Evolutionary conservation across 2,329 filamentous ascomycete genomes (phyloP).

Genomic region (Verticillium klebahnii): DNA sequence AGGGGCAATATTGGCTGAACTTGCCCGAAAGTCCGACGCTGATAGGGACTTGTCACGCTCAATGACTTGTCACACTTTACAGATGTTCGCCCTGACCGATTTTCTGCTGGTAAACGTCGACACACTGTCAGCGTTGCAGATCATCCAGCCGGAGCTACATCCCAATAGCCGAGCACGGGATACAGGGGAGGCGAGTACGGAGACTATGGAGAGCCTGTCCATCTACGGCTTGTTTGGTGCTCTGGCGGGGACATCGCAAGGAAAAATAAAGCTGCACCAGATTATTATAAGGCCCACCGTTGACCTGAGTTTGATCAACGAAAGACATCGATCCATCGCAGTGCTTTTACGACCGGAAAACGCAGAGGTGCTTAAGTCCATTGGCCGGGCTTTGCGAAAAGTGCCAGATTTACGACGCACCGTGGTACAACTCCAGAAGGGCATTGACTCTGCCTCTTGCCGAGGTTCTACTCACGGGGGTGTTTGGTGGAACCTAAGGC

Average conservation of each 20-base stretch:
- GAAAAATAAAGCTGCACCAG: constrained; percentile 67
- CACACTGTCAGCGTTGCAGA: constrained; percentile 76
- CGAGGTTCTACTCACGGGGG: constrained; percentile 54
- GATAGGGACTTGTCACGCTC: background rate
- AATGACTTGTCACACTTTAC: constrained; percentile 31
- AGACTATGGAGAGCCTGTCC: constrained; percentile 75
- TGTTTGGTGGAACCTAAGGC: constrained; percentile 66
- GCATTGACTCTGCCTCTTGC: constrained; percentile 53
- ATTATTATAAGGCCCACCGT: constrained; percentile 76
- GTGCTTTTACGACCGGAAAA: constrained; percentile 68
- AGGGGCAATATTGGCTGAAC: constrained; percentile 77
- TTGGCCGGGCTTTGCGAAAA: constrained; percentile 60
- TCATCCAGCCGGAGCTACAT: constrained; percentile 77
- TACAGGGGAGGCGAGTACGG: constrained; percentile 53
- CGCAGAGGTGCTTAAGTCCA: constrained; percentile 42
- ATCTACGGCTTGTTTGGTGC: constrained; percentile 78
- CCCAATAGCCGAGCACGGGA: constrained; percentile 77
- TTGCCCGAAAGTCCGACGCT: constrained; percentile 51
- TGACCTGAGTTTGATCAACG: constrained; percentile 61
- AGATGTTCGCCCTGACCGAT: constrained; percentile 67
- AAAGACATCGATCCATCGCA: constrained; percentile 66
- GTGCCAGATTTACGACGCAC: constrained; percentile 71
- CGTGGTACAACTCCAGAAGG: constrained; percentile 70
- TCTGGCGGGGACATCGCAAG: constrained; percentile 73
- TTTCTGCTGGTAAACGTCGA: constrained; percentile 78